These are phyloP conservation scores for Trichoderma aggressivum DNA, from an alignment of 2,329 filamentous ascomycete genomes.

Conservation along the genomic window DNA sequence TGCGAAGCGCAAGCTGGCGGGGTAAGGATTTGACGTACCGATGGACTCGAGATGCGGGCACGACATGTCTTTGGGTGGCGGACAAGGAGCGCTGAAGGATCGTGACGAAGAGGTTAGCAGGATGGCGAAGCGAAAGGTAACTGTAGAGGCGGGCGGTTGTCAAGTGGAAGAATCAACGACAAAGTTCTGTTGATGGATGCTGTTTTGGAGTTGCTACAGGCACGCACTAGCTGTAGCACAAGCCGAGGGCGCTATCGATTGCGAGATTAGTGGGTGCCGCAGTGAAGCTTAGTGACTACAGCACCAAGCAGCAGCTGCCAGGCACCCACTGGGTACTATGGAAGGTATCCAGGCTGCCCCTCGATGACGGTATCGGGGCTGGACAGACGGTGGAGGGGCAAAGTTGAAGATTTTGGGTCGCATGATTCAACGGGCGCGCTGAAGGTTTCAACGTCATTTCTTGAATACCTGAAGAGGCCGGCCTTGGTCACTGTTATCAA, in stretches of 20 bases:
- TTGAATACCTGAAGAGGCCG: not conserved
- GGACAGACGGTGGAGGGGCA: slow-evolving; percentile 1
- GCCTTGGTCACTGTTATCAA: not conserved
- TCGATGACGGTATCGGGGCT: slow-evolving; percentile 7
- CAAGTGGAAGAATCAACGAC: not conserved
- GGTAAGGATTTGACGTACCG: slow-evolving; percentile 31
- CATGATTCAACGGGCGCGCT: not conserved
- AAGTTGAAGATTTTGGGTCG: not conserved
- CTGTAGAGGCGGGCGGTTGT: not conserved
- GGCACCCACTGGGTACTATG: too few species aligned
- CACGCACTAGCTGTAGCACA: not conserved
- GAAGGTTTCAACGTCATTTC: not conserved
- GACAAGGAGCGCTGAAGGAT: too few species aligned
- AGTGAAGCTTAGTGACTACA: not conserved
- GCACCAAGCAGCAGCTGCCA: not conserved
- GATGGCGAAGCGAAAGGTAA: not conserved
- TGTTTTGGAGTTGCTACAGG: not conserved
- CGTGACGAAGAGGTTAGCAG: not conserved
- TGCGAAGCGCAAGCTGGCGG: not conserved
- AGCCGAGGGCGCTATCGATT: slow-evolving; percentile 6
- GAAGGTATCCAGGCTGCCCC: slow-evolving; percentile 8
- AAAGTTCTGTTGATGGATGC: not conserved
- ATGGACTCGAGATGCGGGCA: slow-evolving; percentile 47
- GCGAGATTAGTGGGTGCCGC: not conserved
- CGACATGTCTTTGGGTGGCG: slow-evolving; percentile 35